Conservation (phyloP, 1,284 basidiomycete genomes). For the Malassezia equina region DNA sequence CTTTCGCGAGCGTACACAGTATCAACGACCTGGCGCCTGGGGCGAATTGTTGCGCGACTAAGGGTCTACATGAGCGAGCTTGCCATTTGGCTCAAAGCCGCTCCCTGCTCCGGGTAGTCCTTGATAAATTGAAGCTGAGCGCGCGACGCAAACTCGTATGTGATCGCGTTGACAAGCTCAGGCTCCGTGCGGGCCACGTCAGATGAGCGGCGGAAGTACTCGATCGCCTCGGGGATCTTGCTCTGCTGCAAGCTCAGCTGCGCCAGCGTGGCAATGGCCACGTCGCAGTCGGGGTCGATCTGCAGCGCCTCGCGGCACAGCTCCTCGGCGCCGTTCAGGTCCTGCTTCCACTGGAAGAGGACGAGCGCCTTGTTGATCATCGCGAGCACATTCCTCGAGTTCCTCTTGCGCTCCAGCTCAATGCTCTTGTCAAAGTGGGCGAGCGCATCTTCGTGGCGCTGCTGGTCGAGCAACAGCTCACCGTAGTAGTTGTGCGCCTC, state of each 20-base stretch:
- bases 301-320: conserved; percentile 78
- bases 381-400: conserved; percentile 51
- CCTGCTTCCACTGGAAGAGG: conserved; percentile 91
- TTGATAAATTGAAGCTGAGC: conserved; percentile 43
- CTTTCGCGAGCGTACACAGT: conserved; percentile 28
- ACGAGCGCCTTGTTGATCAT: conserved; percentile 95
- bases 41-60: conserved; percentile 2
- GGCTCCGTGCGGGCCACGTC: conserved; percentile 81
- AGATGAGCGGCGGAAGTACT: conserved; percentile 74
- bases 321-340: conserved; percentile 67
- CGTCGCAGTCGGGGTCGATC: conserved; percentile 81
- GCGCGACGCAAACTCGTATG: conserved; percentile 59
- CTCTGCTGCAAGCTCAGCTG: conserved; percentile 87
- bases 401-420: conserved; percentile 62
- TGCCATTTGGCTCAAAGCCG: conserved; percentile 37
- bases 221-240: conserved; percentile 73
- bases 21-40: conserved; percentile 8
- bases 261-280: conserved; percentile 87
- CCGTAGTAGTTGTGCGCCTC: conserved; percentile 59
- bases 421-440: conserved; percentile 88
- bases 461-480: conserved; percentile 86
- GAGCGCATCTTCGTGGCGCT: conserved; percentile 78
- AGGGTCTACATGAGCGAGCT: conserved; percentile 21
- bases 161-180: conserved; percentile 78
- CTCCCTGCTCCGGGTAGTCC: conserved; percentile 43